These are phyloP conservation scores for Fusarium tanahbumbuense DNA, from an alignment of 2,329 filamentous ascomycete genomes.

Conservation along the genomic window DNA sequence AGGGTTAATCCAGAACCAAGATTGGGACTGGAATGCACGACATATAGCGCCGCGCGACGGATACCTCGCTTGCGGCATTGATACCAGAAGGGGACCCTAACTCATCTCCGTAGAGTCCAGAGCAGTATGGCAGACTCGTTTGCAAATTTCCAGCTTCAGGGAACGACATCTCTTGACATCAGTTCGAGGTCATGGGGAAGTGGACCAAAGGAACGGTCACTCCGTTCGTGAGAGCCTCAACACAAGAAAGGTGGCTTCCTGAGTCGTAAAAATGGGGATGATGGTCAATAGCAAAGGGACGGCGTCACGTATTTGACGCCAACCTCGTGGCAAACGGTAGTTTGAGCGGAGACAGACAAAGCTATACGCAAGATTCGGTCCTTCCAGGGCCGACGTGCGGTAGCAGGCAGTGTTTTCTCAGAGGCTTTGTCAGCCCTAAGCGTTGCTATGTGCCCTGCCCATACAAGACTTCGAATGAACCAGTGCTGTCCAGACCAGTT, in stretches of 20 bases:
- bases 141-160: not conserved
- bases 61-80: not conserved
- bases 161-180: not conserved
- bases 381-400: not conserved
- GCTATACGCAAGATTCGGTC: not conserved
- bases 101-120: not conserved
- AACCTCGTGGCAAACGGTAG: slow-evolving; percentile 12
- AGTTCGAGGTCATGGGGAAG: not conserved
- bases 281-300: not conserved
- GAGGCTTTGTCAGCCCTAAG: not conserved
- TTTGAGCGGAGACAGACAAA: not conserved
- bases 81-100: not conserved
- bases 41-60: not conserved
- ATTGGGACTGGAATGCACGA: slow-evolving; percentile 10
- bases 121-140: not conserved
- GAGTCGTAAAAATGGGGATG: not conserved
- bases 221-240: not conserved
- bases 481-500: not conserved
- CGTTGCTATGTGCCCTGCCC: not conserved
- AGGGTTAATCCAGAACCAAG: not conserved
- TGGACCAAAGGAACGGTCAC: not conserved
- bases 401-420: not conserved
- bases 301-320: not conserved
- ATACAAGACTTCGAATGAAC: not conserved
- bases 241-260: not conserved